Percentiles rank a stretch among this genome's conserved stretches.
phyloP scores from a whole-genome alignment of 495 filamentous ascomycete genomes.

The Lophiotrema nucula region DNA sequence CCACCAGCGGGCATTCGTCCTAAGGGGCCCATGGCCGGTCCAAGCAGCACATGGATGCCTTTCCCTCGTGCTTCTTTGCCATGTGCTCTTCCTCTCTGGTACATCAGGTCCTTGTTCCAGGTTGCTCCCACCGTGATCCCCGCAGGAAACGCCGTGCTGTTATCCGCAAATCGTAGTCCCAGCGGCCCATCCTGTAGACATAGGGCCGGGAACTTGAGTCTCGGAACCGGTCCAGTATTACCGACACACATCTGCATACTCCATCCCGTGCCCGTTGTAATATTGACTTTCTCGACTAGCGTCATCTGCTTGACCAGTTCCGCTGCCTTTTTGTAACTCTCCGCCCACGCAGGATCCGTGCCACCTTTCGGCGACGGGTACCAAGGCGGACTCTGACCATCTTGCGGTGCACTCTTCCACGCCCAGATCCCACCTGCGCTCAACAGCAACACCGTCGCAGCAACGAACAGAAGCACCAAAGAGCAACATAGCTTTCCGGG shows the following conservation, averaged over 20 bases:
- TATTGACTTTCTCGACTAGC: conserved; percentile 87
- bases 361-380: conserved; percentile 84
- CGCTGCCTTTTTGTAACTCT: conserved; percentile 78
- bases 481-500: conserved; percentile 36
- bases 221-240: conserved; percentile 60
- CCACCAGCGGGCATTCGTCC: conserved; percentile 85
- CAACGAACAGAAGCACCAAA: conserved; percentile 37
- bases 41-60: conserved; percentile 74
- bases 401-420: conserved; percentile 34
- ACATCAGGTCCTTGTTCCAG: conserved; percentile 81
- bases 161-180: conserved; percentile 72
- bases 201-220: conserved; percentile 73
- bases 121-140: conserved; percentile 82
- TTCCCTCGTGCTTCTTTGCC: conserved; percentile 67
- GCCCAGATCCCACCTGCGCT: conserved; percentile 43
- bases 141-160: conserved; percentile 78
- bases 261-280: conserved; percentile 93
- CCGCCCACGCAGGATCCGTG: conserved; percentile 67
- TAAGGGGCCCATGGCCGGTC: conserved; percentile 72
- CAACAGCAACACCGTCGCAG: conserved; percentile 36
- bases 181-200: conserved; percentile 91
- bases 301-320: conserved; percentile 79
- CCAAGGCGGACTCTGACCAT: conserved; percentile 68
- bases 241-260: conserved; percentile 86
- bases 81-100: conserved; percentile 63